phyloP scores from a whole-genome alignment of 2,329 filamentous ascomycete species.

The Colletotrichum phormii region DNA sequence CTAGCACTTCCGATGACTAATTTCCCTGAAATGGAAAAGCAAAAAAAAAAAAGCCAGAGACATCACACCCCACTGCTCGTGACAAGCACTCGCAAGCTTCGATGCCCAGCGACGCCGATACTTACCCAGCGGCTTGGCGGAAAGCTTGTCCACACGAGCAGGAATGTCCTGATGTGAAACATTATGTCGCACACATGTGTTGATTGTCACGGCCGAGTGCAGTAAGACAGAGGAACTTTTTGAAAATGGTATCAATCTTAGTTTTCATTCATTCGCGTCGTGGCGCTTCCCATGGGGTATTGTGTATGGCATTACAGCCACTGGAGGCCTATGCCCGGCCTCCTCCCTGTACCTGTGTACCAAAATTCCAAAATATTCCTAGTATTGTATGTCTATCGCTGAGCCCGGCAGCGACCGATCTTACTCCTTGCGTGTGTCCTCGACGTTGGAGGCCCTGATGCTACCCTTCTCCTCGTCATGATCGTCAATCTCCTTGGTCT shows the following conservation, averaged over 20 bases:
- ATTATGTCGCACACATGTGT: neutral
- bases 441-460: conserved; percentile 25
- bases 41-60: neutral
- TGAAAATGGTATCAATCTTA: neutral
- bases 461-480: conserved; percentile 46
- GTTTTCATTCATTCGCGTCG: conserved; percentile 9
- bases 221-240: neutral
- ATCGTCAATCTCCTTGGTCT: conserved; percentile 44
- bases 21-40: neutral
- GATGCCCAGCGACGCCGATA: conserved; percentile 19
- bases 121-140: conserved; percentile 1
- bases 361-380: neutral
- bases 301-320: neutral
- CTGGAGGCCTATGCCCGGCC: neutral
- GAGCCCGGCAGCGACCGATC: conserved; percentile 3
- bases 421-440: conserved; percentile 24
- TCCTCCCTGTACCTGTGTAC: conserved; percentile 1
- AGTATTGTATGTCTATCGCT: neutral
- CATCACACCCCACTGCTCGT: neutral
- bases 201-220: neutral
- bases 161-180: neutral
- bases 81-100: conserved; percentile 27
- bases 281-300: conserved; percentile 3
- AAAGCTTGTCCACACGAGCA: conserved; percentile 25
- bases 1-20: conserved; percentile 13